Evolutionary conservation across 2,329 filamentous ascomycete genomes (phyloP), one percentile per base, ranked within the genome.

Genomic region (Fusarium sp.): DNA sequence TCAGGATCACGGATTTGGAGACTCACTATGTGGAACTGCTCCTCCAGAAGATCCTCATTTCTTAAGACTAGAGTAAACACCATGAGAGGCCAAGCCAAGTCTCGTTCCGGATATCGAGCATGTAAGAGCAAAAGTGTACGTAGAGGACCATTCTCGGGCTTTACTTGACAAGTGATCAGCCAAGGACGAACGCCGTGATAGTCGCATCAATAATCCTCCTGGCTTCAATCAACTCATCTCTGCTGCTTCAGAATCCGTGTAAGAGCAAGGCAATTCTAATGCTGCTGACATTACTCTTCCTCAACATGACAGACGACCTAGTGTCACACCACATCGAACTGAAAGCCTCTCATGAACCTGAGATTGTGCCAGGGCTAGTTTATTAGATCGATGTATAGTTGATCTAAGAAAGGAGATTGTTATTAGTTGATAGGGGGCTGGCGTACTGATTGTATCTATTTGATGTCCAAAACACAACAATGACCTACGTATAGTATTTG

Each of bases 391-490:
- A 62, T 49, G 44, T 14, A 62, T 64, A 48, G 52, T 43, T 37
- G 61, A 65, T 23, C 31, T 48, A 17, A 58, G 53, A 44, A 53
- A 57, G 15, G 61, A 65, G 57, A 64, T 57, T 58, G 61, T 65
- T 21, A 57, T 65, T 57, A 56, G 47, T 15, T 63, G 45, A 57
- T 19, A 39, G 19, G 14, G 17, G 19, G 31, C 35, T 37, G 5
- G n/a, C 10, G 3, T 17, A 11, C 6, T 33, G n/a, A n/a, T n/a
- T 11, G 38, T 54, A 27, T 23, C 7, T 36, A 23, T 9, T 31
- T 27, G 49, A 47, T 52, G 21, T 32, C 41, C 48, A 45, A 27
- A 44, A 10, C 41, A 9, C 2, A 31, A 32, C 25, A 25, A 21
- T 23, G 3, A 32, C 6, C 23, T 25, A 25, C 8, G 2, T 25